phyloP scores from a whole-genome alignment of 2,329 filamentous ascomycete species.

The Cytospora chrysosperma region DNA sequence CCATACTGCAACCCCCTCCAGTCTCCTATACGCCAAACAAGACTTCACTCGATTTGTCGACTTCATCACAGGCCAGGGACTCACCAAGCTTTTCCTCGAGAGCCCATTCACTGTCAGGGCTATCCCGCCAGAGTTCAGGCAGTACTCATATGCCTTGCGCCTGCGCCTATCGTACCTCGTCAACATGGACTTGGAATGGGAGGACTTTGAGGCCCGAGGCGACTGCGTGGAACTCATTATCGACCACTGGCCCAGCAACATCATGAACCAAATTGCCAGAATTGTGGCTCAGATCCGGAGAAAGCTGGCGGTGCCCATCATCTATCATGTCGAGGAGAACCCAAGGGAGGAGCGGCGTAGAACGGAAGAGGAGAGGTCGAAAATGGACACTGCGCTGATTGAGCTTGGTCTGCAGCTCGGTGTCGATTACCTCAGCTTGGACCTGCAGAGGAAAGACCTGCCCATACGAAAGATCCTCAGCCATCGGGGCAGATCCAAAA shows the following conservation, averaged over 20 bases:
- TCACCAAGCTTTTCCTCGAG: constrained; percentile 52
- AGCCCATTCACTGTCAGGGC: constrained; percentile 61
- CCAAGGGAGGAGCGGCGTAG: constrained; percentile 43
- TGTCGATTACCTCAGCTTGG: constrained; percentile 64
- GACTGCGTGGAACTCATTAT: constrained; percentile 62
- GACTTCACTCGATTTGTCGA: constrained; percentile 61
- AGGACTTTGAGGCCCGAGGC: constrained; percentile 55
- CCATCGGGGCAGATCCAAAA: constrained; percentile 55
- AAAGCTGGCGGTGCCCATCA: constrained; percentile 55
- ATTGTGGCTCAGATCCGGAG: constrained; percentile 58
- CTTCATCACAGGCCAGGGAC: constrained; percentile 53
- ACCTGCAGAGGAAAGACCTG: constrained; percentile 55
- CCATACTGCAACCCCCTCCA: constrained; percentile 49
- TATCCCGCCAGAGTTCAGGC: constrained; percentile 56
- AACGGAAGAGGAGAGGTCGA: constrained; percentile 38
- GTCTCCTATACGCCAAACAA: constrained; percentile 57
- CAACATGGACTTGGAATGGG: constrained; percentile 48
- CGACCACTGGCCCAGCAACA: constrained; percentile 53
- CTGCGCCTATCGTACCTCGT: constrained; percentile 61
- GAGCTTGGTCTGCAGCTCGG: constrained; percentile 64
- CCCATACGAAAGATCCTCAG: constrained; percentile 49
- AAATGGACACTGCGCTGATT: constrained; percentile 55
- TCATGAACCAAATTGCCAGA: constrained; percentile 50
- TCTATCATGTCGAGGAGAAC: constrained; percentile 55
- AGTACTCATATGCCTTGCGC: constrained; percentile 61